Percentiles rank a stretch among this genome's conserved stretches.
phyloP scores from a whole-genome alignment of 305 asterid species.

The Fraxinus ornus region DNA sequence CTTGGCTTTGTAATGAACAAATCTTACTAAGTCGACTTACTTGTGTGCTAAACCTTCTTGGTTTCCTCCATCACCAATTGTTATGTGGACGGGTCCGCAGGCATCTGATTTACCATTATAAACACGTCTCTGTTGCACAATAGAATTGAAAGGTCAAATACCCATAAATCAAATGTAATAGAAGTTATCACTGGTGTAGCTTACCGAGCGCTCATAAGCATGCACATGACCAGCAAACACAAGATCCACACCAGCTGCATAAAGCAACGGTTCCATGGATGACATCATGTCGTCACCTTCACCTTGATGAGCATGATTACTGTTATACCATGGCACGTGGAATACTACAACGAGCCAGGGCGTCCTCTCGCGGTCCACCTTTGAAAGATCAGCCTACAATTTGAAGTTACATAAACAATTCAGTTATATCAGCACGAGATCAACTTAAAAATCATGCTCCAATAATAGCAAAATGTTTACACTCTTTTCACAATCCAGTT shows the following conservation, averaged over 20 bases:
- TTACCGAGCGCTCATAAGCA: slow-evolving; percentile 91
- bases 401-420: slow-evolving; percentile 19
- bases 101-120: slow-evolving; percentile 34
- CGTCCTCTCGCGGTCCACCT: slow-evolving; percentile 62
- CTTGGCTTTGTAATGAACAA: not conserved
- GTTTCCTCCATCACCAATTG: slow-evolving; percentile 57
- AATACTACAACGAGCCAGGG: slow-evolving; percentile 74
- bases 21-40: slow-evolving; percentile 25
- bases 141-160: slow-evolving; percentile 13
- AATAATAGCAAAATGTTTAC: not conserved
- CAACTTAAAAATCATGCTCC: not conserved
- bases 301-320: slow-evolving; percentile 79
- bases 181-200: slow-evolving; percentile 4
- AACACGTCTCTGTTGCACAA: slow-evolving; percentile 33
- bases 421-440: slow-evolving; percentile 11
- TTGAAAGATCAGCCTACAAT: slow-evolving; percentile 64
- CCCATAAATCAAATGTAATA: not conserved
- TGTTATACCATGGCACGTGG: slow-evolving; percentile 92
- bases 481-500: not conserved
- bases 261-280: slow-evolving; percentile 18
- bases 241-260: slow-evolving; percentile 66
- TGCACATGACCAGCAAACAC: slow-evolving; percentile 84
- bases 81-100: slow-evolving; percentile 45
- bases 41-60: slow-evolving; percentile 46
- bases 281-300: slow-evolving; percentile 80